Percentiles rank a stretch among this genome's conserved stretches.
Conservation (phyloP, 2,329 filamentous ascomycete species). For the Teratosphaeriaceae sp. region DNA sequence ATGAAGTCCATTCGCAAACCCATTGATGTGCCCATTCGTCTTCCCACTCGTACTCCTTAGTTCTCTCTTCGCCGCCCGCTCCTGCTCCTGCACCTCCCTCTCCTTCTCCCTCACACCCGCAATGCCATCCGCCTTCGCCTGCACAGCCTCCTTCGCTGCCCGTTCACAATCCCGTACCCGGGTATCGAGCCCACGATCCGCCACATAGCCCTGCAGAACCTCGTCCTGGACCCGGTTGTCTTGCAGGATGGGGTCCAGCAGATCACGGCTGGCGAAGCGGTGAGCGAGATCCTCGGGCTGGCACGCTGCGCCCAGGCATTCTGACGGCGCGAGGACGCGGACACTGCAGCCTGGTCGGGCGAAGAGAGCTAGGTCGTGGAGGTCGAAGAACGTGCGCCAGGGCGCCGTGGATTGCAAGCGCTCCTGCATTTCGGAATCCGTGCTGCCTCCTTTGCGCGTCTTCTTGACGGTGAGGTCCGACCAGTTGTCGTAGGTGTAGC, state of each 20-base stretch:
- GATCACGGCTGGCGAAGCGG: conserved; percentile 46
- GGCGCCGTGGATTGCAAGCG: conserved; percentile 40
- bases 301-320: conserved; percentile 46
- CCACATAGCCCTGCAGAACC: conserved; percentile 56
- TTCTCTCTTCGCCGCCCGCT: background rate
- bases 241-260: conserved; percentile 60
- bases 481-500: conserved; percentile 83
- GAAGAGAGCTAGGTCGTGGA: conserved; percentile 14
- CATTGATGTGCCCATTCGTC: conserved; percentile 9
- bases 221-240: conserved; percentile 70
- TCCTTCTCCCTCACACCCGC: conserved; percentile 19
- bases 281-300: conserved; percentile 54
- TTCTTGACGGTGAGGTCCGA: conserved; percentile 68
- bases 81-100: conserved; percentile 7
- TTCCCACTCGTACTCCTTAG: background rate
- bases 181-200: conserved; percentile 60
- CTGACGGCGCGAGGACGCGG: conserved; percentile 20
- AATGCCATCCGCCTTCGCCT: conserved; percentile 27
- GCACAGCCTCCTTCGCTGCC: conserved; percentile 33
- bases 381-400: conserved; percentile 42
- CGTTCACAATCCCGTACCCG: conserved; percentile 52
- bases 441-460: conserved; percentile 45
- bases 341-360: conserved; percentile 12
- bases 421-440: conserved; percentile 60
- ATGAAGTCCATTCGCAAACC: conserved; percentile 6